phyloP scores from a whole-genome alignment of 2,329 filamentous ascomycete genomes.

The Emergomyces orientalis region DNA sequence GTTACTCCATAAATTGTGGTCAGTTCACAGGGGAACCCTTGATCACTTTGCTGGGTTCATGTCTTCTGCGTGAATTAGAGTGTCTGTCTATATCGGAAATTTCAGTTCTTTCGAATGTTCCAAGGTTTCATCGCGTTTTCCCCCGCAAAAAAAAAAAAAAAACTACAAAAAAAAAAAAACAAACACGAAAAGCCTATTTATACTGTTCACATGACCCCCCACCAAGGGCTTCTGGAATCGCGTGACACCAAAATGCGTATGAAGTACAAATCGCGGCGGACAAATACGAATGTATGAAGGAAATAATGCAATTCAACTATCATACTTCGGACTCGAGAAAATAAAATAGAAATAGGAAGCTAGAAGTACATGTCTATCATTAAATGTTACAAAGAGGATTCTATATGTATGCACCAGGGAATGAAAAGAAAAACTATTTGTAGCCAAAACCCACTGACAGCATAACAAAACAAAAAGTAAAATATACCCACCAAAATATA shows the following conservation, averaged over 20 bases:
- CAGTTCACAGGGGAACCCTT: neutral
- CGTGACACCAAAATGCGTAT: neutral
- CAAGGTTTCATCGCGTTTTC: neutral
- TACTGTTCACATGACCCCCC: too few species aligned
- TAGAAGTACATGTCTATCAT: conserved; percentile 9
- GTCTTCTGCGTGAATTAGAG: neutral
- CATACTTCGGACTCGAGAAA: neutral
- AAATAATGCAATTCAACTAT: neutral
- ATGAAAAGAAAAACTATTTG: neutral
- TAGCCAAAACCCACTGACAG: neutral
- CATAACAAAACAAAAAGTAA: neutral
- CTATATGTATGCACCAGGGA: neutral
- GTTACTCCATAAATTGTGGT: neutral
- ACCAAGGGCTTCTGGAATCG: too few species aligned
- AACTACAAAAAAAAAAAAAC: too few species aligned
- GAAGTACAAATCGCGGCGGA: too few species aligned
- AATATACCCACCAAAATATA: neutral
- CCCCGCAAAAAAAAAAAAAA: neutral
- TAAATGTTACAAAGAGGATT: conserved; percentile 3
- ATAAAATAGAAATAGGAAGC: neutral
- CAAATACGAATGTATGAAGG: neutral
- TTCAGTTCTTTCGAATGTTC: neutral
- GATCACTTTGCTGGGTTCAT: neutral
- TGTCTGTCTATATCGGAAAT: neutral
- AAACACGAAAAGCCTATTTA: too few species aligned